Percentiles rank a stretch among this genome's conserved stretches.
These are phyloP conservation scores for Suillus cothurnatus DNA, from an alignment of 768 basidiomycete genomes.

Conservation along the genomic window DNA sequence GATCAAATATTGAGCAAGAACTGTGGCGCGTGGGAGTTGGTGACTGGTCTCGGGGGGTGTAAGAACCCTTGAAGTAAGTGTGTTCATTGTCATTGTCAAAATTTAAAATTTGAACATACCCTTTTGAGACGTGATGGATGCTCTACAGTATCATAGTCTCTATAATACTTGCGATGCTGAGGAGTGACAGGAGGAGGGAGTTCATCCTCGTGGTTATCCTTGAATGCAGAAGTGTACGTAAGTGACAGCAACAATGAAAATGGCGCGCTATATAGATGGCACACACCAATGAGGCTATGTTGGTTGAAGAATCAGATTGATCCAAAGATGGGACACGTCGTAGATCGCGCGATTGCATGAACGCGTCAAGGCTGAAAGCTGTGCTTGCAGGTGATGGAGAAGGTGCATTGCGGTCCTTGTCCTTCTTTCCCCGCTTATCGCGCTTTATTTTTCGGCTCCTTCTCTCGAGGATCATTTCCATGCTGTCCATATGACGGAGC, in stretches of 20 bases:
- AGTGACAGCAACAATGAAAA: slow-evolving; percentile 19
- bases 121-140: slow-evolving; percentile 35
- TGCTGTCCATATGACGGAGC: slow-evolving; percentile 65
- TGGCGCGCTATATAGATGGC: slow-evolving; percentile 21
- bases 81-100: slow-evolving; percentile 2
- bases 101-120: slow-evolving; percentile 17
- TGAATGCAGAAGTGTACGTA: slow-evolving; percentile 14
- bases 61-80: slow-evolving; percentile 19
- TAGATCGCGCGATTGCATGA: slow-evolving; percentile 60
- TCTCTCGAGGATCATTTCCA: slow-evolving; percentile 78
- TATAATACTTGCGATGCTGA: slow-evolving; percentile 63
- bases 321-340: slow-evolving; percentile 38
- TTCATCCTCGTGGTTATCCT: slow-evolving; percentile 34
- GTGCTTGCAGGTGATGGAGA: slow-evolving; percentile 56
- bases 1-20: slow-evolving; percentile 33
- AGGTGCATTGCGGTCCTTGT: slow-evolving; percentile 51
- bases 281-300: slow-evolving; percentile 44
- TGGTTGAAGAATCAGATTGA: slow-evolving; percentile 33
- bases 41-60: slow-evolving; percentile 44
- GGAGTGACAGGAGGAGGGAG: slow-evolving; percentile 51
- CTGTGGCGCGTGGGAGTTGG: slow-evolving; percentile 44
- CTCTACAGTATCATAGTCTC: slow-evolving; percentile 39
- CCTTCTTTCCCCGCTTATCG: slow-evolving; percentile 47
- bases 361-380: slow-evolving; percentile 47
- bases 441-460: slow-evolving; percentile 58